Percentiles rank a stretch among this genome's conserved stretches.
Conservation (phyloP, 306 rosid species). For the Oemleria cerasiformis region DNA sequence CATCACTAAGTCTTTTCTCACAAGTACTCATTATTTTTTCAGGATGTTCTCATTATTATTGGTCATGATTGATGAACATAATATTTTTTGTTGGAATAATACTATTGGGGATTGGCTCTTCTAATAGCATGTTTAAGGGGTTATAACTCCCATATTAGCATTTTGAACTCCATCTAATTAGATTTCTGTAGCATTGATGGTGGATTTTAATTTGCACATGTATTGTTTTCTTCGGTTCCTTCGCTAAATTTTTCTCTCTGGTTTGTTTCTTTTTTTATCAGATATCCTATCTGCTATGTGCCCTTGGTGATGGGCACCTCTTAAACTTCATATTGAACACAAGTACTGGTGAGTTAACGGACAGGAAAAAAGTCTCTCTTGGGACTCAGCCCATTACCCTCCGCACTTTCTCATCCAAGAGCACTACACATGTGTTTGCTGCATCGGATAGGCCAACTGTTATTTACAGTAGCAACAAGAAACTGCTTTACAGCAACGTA, state of each 20-base stretch:
- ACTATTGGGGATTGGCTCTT: neutral
- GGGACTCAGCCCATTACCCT: conserved; percentile 99
- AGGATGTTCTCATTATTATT: neutral
- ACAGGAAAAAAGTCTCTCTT: conserved; percentile 94
- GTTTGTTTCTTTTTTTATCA: conserved; percentile 29
- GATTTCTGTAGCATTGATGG: neutral
- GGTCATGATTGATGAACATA: neutral
- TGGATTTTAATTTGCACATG: neutral
- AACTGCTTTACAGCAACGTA: conserved; percentile 87
- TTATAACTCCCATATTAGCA: neutral
- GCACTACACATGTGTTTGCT: conserved; percentile 90
- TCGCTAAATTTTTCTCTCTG: neutral
- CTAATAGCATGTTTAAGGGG: neutral
- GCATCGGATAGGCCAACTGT: conserved; percentile 99
- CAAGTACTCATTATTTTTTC: neutral
- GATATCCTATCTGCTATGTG: conserved; percentile 90
- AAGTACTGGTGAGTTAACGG: conserved; percentile 75
- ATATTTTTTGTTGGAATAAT: neutral
- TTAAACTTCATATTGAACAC: conserved; percentile 81
- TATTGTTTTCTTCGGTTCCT: neutral
- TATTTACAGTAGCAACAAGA: conserved; percentile 96
- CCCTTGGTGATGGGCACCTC: conserved; percentile 98
- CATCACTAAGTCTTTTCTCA: conserved; percentile 4
- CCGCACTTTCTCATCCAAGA: conserved; percentile 93
- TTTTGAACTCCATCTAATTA: neutral